Evolutionary conservation across 2,329 filamentous ascomycete species (phyloP), one percentile per base, ranked within the genome.

Genomic region (Talaromyces albobiverticillius): DNA sequence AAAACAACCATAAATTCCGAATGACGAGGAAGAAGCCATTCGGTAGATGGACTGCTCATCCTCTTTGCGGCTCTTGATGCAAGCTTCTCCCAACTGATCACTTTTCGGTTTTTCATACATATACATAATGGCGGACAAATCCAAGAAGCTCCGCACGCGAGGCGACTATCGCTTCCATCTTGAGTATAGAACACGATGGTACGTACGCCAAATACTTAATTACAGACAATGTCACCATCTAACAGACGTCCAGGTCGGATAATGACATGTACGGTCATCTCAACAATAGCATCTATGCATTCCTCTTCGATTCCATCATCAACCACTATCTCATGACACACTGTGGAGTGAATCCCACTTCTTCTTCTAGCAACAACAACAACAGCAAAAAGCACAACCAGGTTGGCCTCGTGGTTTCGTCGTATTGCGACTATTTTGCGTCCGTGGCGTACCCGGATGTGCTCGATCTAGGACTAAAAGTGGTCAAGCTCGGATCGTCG

Each of bases 201-300:
- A 62, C 55, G 58, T 41, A 4, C 50, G 14, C 2, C n/a, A 9
- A 22, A 5, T n/a, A n/a, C n/a, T n/a, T n/a, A n/a, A n/a, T n/a
- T n/a, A n/a, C n/a, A n/a, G n/a, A n/a, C n/a, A n/a, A n/a, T n/a
- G n/a, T n/a, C n/a, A n/a, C n/a, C n/a, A n/a, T n/a, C 45, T 32
- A 16, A 20, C 13, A 34, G 11, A 53, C 13, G 13, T 31, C 22
- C 57, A 92, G 90, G 90, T 86, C 84, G 69, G 91, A 96, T 72
- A 95, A 95, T 68, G 91, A 96, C 75, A 94, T 95, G 89, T 96
- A 94, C 71, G 82, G 89, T 57, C 93, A 97, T 69, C 84, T 95
- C 79, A 96, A 96, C 75, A 96, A 95, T 68, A 88, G 86, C 38
- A 81, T 94, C 51, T 96, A 96, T 72, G 89, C 89, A 64, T 87